A percentile compares a stretch with the other conserved stretches of the same genome.
These are phyloP conservation scores for Ganoderma leucocontextum DNA, from an alignment of 1,284 basidiomycete genomes.

Conservation along the genomic window DNA sequence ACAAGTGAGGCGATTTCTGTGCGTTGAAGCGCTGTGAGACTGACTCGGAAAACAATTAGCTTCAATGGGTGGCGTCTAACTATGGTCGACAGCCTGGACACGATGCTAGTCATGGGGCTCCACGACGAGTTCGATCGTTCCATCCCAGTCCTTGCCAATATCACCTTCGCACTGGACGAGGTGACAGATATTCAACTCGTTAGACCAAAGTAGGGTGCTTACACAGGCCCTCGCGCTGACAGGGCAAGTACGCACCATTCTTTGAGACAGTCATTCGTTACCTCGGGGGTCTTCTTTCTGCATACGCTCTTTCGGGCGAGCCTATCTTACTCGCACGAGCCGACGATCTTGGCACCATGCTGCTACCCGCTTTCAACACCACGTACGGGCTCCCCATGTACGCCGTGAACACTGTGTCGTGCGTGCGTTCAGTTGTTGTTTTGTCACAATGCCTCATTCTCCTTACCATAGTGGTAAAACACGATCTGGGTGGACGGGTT, in stretches of 20 bases:
- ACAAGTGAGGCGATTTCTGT: conserved; percentile 55
- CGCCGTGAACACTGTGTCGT: conserved; percentile 54
- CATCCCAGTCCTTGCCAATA: conserved; percentile 64
- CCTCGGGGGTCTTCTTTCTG: conserved; percentile 76
- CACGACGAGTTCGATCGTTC: conserved; percentile 74
- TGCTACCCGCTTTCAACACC: conserved; percentile 64
- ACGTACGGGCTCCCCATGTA: conserved; percentile 55
- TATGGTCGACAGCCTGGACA: conserved; percentile 78
- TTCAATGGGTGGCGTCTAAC: conserved; percentile 84
- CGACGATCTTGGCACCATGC: conserved; percentile 55
- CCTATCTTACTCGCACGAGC: conserved; percentile 57
- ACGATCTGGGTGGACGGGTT: conserved; percentile 32
- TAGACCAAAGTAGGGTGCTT: not conserved
- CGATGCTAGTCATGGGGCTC: conserved; percentile 76
- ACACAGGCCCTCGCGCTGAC: not conserved
- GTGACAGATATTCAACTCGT: conserved; percentile 34
- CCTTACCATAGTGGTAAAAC: too few species aligned
- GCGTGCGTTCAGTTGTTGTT: conserved; percentile 30
- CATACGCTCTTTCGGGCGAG: conserved; percentile 72
- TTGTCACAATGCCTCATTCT: too few species aligned
- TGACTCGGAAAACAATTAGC: conserved; percentile 39
- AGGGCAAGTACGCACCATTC: conserved; percentile 55
- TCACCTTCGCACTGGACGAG: conserved; percentile 59
- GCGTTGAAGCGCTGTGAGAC: not conserved
- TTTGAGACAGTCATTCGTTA: conserved; percentile 84